These are phyloP conservation scores for Arthrocladium fulminans DNA, from an alignment of 2,329 filamentous ascomycete species.

Conservation along the genomic window DNA sequence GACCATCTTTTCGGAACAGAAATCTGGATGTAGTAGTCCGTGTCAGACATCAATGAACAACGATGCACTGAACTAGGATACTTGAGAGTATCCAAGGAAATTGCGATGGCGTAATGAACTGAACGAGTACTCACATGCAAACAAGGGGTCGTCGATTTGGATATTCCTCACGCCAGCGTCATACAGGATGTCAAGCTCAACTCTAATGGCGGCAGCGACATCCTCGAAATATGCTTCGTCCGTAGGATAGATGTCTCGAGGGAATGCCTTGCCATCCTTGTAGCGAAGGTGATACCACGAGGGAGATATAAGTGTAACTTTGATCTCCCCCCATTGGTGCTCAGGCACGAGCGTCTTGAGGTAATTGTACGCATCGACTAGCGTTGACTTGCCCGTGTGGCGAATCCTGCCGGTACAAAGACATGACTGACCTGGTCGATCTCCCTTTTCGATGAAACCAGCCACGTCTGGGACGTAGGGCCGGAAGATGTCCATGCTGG, in stretches of 20 bases:
- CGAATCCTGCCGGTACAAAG: constrained; percentile 44
- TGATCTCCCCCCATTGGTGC: constrained; percentile 49
- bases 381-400: constrained; percentile 36
- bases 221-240: constrained; percentile 51
- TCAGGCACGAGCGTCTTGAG: constrained; percentile 47
- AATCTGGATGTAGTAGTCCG: constrained; percentile 39
- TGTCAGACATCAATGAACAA: neutral
- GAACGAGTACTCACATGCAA: constrained; percentile 45
- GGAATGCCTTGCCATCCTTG: constrained; percentile 40
- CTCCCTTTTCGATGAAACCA: constrained; percentile 44
- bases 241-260: constrained; percentile 40
- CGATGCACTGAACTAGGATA: too few species aligned
- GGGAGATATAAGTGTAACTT: constrained; percentile 52
- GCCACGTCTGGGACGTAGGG: constrained; percentile 48
- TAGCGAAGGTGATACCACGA: constrained; percentile 54
- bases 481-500: constrained; percentile 34
- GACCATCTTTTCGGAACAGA: constrained; percentile 58
- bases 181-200: constrained; percentile 37
- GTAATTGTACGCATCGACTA: constrained; percentile 41
- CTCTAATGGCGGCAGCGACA: constrained; percentile 51
- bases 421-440: constrained; percentile 42
- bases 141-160: constrained; percentile 52
- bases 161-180: constrained; percentile 51
- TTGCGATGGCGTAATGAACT: constrained; percentile 26
- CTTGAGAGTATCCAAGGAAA: too few species aligned